Evolutionary conservation across 305 asterid genomes (phyloP).

Genomic region (Galium porrigens): DNA sequence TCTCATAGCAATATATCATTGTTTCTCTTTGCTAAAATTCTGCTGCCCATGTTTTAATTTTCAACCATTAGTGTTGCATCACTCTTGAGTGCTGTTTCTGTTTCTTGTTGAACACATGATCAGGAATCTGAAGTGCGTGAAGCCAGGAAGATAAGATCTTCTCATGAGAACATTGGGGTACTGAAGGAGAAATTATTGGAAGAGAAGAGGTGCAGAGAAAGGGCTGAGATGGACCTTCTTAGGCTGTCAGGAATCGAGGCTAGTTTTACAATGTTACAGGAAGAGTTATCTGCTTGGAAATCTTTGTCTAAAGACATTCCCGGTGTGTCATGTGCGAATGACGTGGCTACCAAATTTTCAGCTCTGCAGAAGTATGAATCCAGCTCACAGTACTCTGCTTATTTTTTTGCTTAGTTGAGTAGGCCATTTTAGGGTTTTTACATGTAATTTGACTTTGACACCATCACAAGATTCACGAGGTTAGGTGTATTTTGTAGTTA

Average conservation of each 20-base stretch:
- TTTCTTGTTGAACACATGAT: slow-evolving; percentile 18
- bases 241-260: slow-evolving; percentile 40
- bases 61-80: not conserved
- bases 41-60: not conserved
- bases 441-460: not conserved
- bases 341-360: slow-evolving; percentile 48
- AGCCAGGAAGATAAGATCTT: slow-evolving; percentile 66
- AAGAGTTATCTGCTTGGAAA: slow-evolving; percentile 71
- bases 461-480: slow-evolving; percentile 2
- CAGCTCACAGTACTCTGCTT: not conserved
- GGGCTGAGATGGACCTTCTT: slow-evolving; percentile 63
- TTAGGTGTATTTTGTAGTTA: slow-evolving; percentile 18
- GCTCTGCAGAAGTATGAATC: slow-evolving; percentile 59
- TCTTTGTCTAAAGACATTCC: slow-evolving; percentile 64
- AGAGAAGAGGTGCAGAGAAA: slow-evolving; percentile 64
- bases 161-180: slow-evolving; percentile 50
- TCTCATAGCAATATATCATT: not conserved
- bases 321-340: slow-evolving; percentile 70
- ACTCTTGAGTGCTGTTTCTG: slow-evolving; percentile 11
- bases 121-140: slow-evolving; percentile 86
- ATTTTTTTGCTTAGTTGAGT: not conserved
- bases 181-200: slow-evolving; percentile 73
- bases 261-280: slow-evolving; percentile 44
- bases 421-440: not conserved
- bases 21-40: not conserved